Conservation (phyloP, 2,329 filamentous ascomycete genomes). For the Ophiostoma populinum region DNA sequence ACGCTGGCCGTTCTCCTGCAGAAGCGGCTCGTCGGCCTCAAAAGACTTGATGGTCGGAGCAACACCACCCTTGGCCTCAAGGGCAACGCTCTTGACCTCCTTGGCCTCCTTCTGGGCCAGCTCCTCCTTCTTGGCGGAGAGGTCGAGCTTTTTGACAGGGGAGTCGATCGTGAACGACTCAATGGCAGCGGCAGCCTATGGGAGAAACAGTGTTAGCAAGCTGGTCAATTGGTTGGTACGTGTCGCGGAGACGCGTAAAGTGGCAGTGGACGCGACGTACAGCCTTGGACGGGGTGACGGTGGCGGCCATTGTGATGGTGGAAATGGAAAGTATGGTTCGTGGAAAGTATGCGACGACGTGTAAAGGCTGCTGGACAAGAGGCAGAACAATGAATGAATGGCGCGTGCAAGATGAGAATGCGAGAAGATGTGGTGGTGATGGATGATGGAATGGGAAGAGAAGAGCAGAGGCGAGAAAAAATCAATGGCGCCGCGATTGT, state of each 20-base stretch:
- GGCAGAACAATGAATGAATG: neutral
- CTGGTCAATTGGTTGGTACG: neutral
- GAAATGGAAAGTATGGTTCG: neutral
- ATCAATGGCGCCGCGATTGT: slow-evolving; percentile 8
- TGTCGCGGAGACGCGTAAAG: slow-evolving; percentile 2
- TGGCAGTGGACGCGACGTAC: slow-evolving; percentile 15
- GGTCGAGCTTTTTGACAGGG: slow-evolving; percentile 77
- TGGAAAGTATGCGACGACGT: no score
- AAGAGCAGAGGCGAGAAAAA: slow-evolving; percentile 8
- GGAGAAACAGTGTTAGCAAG: slow-evolving; percentile 18
- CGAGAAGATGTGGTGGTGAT: neutral
- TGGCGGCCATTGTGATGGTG: slow-evolving; percentile 47
- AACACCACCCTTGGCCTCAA: slow-evolving; percentile 23
- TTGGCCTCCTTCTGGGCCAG: slow-evolving; percentile 35
- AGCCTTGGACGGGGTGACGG: slow-evolving; percentile 18
- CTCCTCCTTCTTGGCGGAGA: slow-evolving; percentile 62
- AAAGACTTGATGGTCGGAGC: slow-evolving; percentile 42
- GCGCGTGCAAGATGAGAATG: neutral
- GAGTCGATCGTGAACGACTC: slow-evolving; percentile 86
- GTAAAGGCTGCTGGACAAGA: no score
- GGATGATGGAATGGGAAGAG: slow-evolving; percentile 4
- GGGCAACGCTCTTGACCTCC: slow-evolving; percentile 35
- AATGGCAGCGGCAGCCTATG: slow-evolving; percentile 69
- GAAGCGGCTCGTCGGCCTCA: slow-evolving; percentile 73
- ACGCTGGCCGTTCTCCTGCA: slow-evolving; percentile 87